Conservation (phyloP, 305 asterid genomes). For the Fraxinus xanthoxyloides region DNA sequence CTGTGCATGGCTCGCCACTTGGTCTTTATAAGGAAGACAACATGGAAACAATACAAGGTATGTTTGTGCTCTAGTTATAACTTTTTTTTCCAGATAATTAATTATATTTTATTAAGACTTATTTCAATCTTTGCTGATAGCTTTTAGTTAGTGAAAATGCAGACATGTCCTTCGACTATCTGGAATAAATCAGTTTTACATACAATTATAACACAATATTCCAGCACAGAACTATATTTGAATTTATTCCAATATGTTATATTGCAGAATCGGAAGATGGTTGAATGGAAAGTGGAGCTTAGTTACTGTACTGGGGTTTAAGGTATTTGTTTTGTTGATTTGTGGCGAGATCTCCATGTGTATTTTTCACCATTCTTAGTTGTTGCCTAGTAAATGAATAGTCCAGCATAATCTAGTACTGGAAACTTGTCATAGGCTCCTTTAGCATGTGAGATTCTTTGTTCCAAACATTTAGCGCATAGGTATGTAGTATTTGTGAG, state of each 20-base stretch:
- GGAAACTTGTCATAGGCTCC: background rate
- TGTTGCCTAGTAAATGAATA: background rate
- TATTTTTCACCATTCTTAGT: background rate
- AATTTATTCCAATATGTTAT: background rate
- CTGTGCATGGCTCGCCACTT: slow-evolving; percentile 91
- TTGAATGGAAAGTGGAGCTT: slow-evolving; percentile 20
- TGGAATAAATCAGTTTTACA: background rate
- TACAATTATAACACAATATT: background rate
- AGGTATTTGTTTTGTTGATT: background rate
- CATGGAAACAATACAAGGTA: slow-evolving; percentile 93
- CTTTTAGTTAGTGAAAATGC: background rate
- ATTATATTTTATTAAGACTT: background rate
- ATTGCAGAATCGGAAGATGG: slow-evolving; percentile 67
- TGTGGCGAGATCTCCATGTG: background rate
- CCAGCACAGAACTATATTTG: background rate
- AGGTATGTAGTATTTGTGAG: background rate
- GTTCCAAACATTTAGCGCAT: background rate
- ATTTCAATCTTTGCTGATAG: background rate
- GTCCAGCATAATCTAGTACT: background rate
- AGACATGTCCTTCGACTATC: background rate
- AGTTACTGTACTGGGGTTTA: background rate
- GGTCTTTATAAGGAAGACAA: slow-evolving; percentile 85
- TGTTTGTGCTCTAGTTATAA: slow-evolving; percentile 12
- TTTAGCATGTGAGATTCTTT: background rate
- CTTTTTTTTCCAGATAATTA: background rate